Evolutionary conservation across 1,139 yeast species (phyloP), one percentile per base, ranked within the genome.

Genomic region (Geotrichum fermentans): DNA sequence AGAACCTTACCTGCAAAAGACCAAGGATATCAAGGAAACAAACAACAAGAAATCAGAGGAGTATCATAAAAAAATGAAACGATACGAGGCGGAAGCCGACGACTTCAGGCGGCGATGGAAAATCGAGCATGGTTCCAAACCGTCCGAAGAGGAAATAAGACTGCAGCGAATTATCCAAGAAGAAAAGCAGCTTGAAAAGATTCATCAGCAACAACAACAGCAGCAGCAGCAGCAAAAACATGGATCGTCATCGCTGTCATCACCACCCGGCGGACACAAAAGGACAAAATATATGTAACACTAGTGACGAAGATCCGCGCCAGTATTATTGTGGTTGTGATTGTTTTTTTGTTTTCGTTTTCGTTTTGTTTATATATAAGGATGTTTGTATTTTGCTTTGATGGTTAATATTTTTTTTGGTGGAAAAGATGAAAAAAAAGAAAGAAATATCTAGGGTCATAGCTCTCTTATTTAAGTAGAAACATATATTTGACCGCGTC

Each of bases 61-160:
- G 40, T 69, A 61, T 40, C 55, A 62, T 24, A 61, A 65, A 34
- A 58, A 60, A 47, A 57, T 61, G 34, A 58, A 62, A 42, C 63
- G 67, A 52, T 69, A 67, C 43, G 71, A 68, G 22, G 58, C 69
- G 3, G 71, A 69, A 39, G 71, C 70, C 0, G 72, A 69, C 30
- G 69, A 65, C 48, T 68, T 69, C 58, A 57, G 68, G 30, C 59
- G 62, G 41, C 64, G 68, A 42, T 68, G 72, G 72, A 61, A 58
- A 46, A 69, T 66, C 33, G 68, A 65, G 45, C 61, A 67, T 44
- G 69, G 65, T 1, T 56, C 67, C 5, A 56, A 58, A 22, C 68
- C 70, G 3, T 55, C 65, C 2, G 63, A 60, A 26, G 68, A 68
- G 26, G 73, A 69, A 52, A 52, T 44, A 18, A 52, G 53, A 41